Evolutionary conservation across 306 rosid genomes (phyloP).

Genomic region (Datisca glomerata): DNA sequence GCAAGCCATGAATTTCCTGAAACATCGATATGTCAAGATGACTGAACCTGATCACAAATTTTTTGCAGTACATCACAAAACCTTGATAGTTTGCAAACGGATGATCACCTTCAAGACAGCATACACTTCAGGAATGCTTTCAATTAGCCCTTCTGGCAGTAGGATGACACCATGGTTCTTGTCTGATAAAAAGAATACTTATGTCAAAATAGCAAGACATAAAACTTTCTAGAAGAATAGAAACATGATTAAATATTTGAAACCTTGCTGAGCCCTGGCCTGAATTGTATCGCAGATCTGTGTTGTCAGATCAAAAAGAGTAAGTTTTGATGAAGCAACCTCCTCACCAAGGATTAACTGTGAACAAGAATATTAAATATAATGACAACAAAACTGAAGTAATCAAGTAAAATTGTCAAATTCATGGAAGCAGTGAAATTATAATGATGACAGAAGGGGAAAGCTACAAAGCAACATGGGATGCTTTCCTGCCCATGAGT

Average conservation of each 20-base stretch:
- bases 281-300: slow-evolving; percentile 90
- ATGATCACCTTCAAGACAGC: slow-evolving; percentile 72
- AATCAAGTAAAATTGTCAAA: slow-evolving; percentile 1
- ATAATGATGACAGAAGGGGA: slow-evolving; percentile 8
- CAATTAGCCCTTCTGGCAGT: slow-evolving; percentile 92
- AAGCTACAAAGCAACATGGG: slow-evolving; percentile 72
- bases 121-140: slow-evolving; percentile 97
- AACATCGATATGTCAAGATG: not conserved
- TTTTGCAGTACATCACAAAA: not conserved
- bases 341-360: slow-evolving; percentile 98
- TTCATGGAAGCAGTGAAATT: slow-evolving; percentile 1
- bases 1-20: slow-evolving; percentile 91
- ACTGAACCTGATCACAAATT: not conserved
- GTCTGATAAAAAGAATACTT: slow-evolving; percentile 31
- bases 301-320: slow-evolving; percentile 70
- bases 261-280: slow-evolving; percentile 89
- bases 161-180: slow-evolving; percentile 93
- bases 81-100: not conserved
- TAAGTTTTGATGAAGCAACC: slow-evolving; percentile 92
- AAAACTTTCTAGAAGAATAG: slow-evolving; percentile 5
- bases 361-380: slow-evolving; percentile 13
- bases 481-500: slow-evolving; percentile 97
- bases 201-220: slow-evolving; percentile 12
- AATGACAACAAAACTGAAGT: no score
- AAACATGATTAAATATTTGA: slow-evolving; percentile 13